Evolutionary conservation across 129 eudicot genomes (phyloP).

Genomic region (Arctium lappa): DNA sequence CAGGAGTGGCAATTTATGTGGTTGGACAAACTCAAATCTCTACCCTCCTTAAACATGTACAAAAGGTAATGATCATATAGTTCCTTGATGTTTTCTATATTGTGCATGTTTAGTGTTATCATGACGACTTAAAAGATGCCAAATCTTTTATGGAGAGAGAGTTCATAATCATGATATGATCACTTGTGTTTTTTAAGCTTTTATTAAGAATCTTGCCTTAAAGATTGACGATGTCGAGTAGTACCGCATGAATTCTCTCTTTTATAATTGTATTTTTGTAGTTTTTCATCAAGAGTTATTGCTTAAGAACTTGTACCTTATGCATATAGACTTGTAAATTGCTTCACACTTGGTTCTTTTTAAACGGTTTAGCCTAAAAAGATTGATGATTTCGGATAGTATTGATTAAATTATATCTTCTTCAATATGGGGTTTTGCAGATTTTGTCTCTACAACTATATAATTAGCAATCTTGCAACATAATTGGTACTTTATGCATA

Average conservation of each 20-base stretch:
- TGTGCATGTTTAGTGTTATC: conserved; percentile 23
- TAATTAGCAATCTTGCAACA: neutral
- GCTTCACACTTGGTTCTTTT: neutral
- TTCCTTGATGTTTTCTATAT: neutral
- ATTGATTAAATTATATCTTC: conserved; percentile 1
- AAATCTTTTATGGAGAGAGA: neutral
- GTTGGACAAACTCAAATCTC: conserved; percentile 48
- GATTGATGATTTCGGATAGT: neutral
- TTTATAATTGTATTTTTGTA: neutral
- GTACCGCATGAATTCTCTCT: neutral
- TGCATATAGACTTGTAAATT: neutral
- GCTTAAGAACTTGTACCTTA: neutral
- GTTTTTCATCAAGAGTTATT: neutral
- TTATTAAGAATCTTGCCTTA: neutral
- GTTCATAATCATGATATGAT: conserved; percentile 2
- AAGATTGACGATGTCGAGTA: conserved; percentile 1
- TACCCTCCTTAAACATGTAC: conserved; percentile 41
- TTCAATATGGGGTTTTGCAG: neutral
- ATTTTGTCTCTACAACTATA: neutral
- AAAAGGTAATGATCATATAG: conserved; percentile 48
- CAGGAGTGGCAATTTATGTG: conserved; percentile 66
- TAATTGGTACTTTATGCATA: neutral
- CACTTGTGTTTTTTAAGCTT: neutral
- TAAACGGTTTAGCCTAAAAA: neutral
- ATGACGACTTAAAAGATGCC: conserved; percentile 15